phyloP scores from a whole-genome alignment of 2,329 filamentous ascomycete genomes.

The Fusarium sacchari region DNA sequence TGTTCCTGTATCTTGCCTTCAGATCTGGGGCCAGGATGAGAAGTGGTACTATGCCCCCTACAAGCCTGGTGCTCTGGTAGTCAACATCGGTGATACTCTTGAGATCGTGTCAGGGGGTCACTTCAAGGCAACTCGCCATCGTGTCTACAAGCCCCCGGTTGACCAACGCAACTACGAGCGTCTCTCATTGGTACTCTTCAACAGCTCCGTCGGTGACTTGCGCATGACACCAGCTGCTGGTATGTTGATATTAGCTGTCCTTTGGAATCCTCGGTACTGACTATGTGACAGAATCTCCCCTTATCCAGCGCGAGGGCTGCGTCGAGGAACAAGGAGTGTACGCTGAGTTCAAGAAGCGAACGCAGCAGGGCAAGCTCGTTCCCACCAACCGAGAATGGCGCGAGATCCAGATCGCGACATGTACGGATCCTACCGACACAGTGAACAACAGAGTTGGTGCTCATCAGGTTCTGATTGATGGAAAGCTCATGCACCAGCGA shows the following conservation, averaged over 20 bases:
- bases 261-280: not conserved
- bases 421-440: constrained; percentile 54
- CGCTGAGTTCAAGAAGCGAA: constrained; percentile 56
- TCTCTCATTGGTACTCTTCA: constrained; percentile 56
- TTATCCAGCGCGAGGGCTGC: constrained; percentile 52
- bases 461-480: constrained; percentile 55
- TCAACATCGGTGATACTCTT: constrained; percentile 35
- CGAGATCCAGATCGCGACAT: constrained; percentile 59
- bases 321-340: constrained; percentile 57
- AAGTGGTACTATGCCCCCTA: constrained; percentile 37
- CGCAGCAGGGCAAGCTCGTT: constrained; percentile 52
- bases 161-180: constrained; percentile 49
- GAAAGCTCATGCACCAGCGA: constrained; percentile 57
- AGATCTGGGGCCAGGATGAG: constrained; percentile 36
- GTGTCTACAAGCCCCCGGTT: constrained; percentile 28
- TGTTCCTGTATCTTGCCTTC: constrained; percentile 33
- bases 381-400: constrained; percentile 59
- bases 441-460: constrained; percentile 53
- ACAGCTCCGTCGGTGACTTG: constrained; percentile 56
- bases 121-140: constrained; percentile 36
- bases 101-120: constrained; percentile 35
- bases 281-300: constrained; percentile 36
- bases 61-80: constrained; percentile 33
- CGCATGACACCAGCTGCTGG: constrained; percentile 52
- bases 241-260: not conserved